A percentile compares a stretch with the other conserved stretches of the same genome.
phyloP scores from a whole-genome alignment of 345 rosid species.

The Salix udensis region DNA sequence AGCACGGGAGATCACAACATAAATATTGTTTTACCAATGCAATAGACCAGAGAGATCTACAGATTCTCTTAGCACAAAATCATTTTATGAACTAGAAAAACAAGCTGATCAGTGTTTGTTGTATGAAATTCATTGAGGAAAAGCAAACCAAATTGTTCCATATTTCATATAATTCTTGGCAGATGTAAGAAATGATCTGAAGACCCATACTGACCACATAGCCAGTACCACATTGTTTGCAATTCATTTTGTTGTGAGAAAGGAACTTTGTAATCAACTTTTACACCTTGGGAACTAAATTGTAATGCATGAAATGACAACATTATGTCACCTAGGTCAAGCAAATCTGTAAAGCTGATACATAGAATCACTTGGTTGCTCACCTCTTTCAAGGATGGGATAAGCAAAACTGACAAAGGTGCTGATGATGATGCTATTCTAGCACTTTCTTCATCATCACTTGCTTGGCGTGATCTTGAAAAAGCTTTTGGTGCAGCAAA shows the following conservation, averaged over 20 bases:
- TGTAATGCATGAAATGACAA: background rate
- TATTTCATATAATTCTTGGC: background rate
- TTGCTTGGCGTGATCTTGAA: slow-evolving; percentile 48
- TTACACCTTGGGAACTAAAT: background rate
- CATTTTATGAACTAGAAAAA: background rate
- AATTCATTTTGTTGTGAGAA: background rate
- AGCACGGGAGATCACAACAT: background rate
- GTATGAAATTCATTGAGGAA: background rate
- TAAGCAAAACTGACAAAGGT: slow-evolving; percentile 65
- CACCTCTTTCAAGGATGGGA: slow-evolving; percentile 94
- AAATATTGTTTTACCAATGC: background rate
- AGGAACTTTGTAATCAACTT: background rate
- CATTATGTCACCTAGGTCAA: background rate
- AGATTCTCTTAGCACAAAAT: background rate
- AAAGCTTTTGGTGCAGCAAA: slow-evolving; percentile 55
- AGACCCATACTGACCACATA: background rate
- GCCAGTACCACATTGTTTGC: background rate
- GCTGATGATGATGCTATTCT: slow-evolving; percentile 54
- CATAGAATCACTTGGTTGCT: slow-evolving; percentile 11
- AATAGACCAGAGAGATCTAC: background rate
- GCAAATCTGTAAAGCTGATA: slow-evolving; percentile 1
- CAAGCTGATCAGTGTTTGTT: background rate
- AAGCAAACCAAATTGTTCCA: background rate
- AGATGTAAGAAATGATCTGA: background rate
- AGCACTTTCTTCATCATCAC: slow-evolving; percentile 68